Evolutionary conservation across 2,329 filamentous ascomycete genomes (phyloP).

Genomic region (Aspergillus piperis): DNA sequence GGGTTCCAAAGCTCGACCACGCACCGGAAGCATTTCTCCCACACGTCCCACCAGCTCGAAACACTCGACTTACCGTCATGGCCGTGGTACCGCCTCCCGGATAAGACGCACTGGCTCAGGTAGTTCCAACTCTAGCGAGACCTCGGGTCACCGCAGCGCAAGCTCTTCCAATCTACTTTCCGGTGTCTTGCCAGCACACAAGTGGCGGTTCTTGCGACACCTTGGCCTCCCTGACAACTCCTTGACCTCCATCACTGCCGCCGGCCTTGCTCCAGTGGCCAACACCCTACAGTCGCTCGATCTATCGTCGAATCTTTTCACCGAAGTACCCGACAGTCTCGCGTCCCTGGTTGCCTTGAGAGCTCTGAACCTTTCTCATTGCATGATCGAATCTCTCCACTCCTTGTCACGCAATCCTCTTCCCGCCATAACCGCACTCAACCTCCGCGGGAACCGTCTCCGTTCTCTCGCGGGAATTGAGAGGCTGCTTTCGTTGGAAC

Average conservation of each 20-base stretch:
- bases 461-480: slow-evolving; percentile 87
- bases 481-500: slow-evolving; percentile 81
- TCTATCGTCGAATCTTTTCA: slow-evolving; percentile 87
- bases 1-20: slow-evolving; percentile 37
- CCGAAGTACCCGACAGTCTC: slow-evolving; percentile 89
- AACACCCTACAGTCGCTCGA: slow-evolving; percentile 91
- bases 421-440: slow-evolving; percentile 89
- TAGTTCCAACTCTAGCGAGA: slow-evolving; percentile 80
- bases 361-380: slow-evolving; percentile 89
- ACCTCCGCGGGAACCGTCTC: slow-evolving; percentile 85
- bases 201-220: slow-evolving; percentile 94
- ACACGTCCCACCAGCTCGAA: slow-evolving; percentile 74
- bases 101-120: slow-evolving; percentile 85
- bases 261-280: slow-evolving; percentile 77
- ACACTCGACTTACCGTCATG: slow-evolving; percentile 64
- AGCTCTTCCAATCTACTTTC: slow-evolving; percentile 78
- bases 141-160: slow-evolving; percentile 57
- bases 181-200: slow-evolving; percentile 74
- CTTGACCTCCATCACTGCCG: slow-evolving; percentile 73
- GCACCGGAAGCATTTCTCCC: slow-evolving; percentile 78
- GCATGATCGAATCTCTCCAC: slow-evolving; percentile 94
- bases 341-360: slow-evolving; percentile 83
- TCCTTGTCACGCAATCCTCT: slow-evolving; percentile 80
- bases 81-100: slow-evolving; percentile 68
- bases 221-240: slow-evolving; percentile 90